These are phyloP conservation scores for Goffeauzyma gilvescens DNA, from an alignment of 768 basidiomycete genomes.

Conservation along the genomic window DNA sequence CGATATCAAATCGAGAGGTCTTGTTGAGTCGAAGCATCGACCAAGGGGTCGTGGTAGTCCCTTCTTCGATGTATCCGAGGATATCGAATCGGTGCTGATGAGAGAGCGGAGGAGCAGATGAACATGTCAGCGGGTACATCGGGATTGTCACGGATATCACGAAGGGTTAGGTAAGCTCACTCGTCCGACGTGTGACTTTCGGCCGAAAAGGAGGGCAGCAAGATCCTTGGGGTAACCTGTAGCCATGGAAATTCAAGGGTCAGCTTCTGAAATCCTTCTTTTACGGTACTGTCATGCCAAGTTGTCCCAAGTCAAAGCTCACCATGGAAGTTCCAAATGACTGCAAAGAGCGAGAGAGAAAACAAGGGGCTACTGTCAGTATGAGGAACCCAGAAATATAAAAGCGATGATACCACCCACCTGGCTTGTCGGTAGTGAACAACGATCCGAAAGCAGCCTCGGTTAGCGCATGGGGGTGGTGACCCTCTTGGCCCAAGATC, in stretches of 20 bases:
- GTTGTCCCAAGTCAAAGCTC: slow-evolving; percentile 32
- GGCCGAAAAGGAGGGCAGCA: slow-evolving; percentile 22
- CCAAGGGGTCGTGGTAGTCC: slow-evolving; percentile 25
- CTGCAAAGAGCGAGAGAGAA: slow-evolving; percentile 8
- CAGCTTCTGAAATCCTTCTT: too few species aligned
- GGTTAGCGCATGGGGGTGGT: slow-evolving; percentile 31
- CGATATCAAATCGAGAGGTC: slow-evolving; percentile 29
- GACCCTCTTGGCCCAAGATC: slow-evolving; percentile 50
- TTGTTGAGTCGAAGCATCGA: slow-evolving; percentile 31
- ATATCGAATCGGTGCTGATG: slow-evolving; percentile 6
- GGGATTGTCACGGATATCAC: slow-evolving; percentile 10
- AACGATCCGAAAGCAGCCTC: slow-evolving; percentile 21
- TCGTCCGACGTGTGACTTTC: slow-evolving; percentile 24
- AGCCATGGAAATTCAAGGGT: slow-evolving; percentile 30
- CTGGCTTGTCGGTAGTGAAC: slow-evolving; percentile 27
- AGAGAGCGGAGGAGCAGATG: neutral
- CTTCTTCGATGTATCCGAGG: slow-evolving; percentile 27
- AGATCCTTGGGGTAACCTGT: slow-evolving; percentile 23
- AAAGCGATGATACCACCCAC: neutral
- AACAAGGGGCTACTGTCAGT: neutral
- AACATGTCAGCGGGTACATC: too few species aligned
- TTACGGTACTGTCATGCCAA: too few species aligned
- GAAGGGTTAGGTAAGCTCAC: too few species aligned
- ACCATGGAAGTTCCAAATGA: slow-evolving; percentile 72
- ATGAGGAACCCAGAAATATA: too few species aligned